Evolutionary conservation across 805 yeast genomes (phyloP).

Genomic region (Grigorovia transvaalensis): DNA sequence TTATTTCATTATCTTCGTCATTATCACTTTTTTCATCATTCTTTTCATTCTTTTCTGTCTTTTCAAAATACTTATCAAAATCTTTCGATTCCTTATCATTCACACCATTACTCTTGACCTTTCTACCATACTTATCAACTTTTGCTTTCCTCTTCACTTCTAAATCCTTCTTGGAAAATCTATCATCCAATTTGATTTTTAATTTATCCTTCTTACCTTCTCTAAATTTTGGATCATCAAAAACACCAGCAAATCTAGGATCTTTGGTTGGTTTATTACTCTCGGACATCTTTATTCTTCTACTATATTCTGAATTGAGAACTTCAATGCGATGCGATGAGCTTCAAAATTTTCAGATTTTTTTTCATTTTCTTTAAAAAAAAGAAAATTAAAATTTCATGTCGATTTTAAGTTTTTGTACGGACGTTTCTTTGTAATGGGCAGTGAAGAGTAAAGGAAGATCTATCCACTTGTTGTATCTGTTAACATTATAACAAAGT

Average conservation of each 20-base stretch:
- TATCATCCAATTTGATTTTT: slow-evolving; percentile 71
- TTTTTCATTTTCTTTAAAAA: neutral
- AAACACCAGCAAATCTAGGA: slow-evolving; percentile 67
- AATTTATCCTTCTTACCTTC: slow-evolving; percentile 58
- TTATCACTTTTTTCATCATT: slow-evolving; percentile 9
- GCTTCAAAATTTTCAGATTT: neutral
- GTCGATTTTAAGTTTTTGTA: no score
- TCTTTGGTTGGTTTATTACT: slow-evolving; percentile 39
- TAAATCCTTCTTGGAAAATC: slow-evolving; percentile 59
- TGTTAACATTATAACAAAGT: no score
- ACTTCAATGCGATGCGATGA: neutral
- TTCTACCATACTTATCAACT: slow-evolving; percentile 84
- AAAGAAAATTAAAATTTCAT: no score
- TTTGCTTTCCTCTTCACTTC: slow-evolving; percentile 51
- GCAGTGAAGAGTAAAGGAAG: no score
- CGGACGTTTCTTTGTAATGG: no score
- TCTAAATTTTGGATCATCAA: slow-evolving; percentile 81
- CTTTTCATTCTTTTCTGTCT: slow-evolving; percentile 20
- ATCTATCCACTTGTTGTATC: no score
- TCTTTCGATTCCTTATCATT: slow-evolving; percentile 35
- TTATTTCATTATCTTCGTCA: slow-evolving; percentile 5
- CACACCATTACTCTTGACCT: slow-evolving; percentile 32
- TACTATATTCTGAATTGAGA: no score
- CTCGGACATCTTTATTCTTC: slow-evolving; percentile 9
- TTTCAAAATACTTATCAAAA: slow-evolving; percentile 57